A percentile compares a stretch with the other conserved stretches of the same genome.
Conservation (phyloP, 73 alveolate species). For the Tetrahymena borealis region DNA sequence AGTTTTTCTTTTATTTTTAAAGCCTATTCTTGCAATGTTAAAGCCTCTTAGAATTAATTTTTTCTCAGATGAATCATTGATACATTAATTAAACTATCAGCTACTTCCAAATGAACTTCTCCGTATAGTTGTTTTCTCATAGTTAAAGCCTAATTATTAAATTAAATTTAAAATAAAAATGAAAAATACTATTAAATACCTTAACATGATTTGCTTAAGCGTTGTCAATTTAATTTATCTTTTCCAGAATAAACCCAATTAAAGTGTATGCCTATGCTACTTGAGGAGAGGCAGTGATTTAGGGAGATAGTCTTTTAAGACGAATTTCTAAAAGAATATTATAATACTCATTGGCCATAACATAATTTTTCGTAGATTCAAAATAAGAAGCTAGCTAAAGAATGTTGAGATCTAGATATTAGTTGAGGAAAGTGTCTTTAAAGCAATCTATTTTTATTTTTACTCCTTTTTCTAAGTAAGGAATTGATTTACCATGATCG, state of each 20-base stretch:
- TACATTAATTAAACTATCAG: neutral
- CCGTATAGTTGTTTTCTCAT: neutral
- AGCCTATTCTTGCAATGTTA: neutral
- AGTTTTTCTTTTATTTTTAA: neutral
- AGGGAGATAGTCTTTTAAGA: neutral
- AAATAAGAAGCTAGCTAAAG: neutral
- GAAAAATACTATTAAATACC: neutral
- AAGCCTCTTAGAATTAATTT: neutral
- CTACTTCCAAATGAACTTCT: neutral
- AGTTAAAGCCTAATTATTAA: neutral
- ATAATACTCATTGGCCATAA: neutral
- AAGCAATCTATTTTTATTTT: neutral
- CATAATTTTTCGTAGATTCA: neutral
- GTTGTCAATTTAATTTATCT: neutral
- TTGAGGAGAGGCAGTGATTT: neutral
- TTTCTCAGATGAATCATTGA: neutral
- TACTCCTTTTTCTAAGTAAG: neutral
- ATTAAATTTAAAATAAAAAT: neutral
- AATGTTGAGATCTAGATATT: neutral
- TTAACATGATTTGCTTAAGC: neutral
- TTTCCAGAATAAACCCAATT: neutral
- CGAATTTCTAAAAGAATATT: neutral
- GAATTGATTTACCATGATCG: neutral
- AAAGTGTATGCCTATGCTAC: neutral
- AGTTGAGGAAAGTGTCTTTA: neutral